phyloP scores from a whole-genome alignment of 78 protist genomes.

The Pelomyxa schiedti region DNA sequence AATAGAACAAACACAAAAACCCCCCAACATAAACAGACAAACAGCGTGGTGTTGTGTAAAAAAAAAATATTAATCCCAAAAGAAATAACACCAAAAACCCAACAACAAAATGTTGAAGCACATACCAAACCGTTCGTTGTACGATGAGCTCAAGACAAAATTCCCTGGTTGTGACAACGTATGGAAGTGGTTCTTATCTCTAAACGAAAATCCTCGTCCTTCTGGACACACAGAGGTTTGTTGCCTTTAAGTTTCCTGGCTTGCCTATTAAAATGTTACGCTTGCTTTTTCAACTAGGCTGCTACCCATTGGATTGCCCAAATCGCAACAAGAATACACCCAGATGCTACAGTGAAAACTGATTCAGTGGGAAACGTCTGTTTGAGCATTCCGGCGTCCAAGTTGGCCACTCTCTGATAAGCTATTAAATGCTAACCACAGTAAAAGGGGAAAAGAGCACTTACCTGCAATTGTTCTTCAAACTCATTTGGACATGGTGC shows the following conservation, averaged over 20 bases:
- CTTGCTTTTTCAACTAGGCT: no score
- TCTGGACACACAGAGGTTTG: not conserved
- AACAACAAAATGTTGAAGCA: no score
- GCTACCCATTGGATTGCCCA: no score
- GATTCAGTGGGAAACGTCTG: not conserved
- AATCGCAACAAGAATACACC: no score
- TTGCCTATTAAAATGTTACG: no score
- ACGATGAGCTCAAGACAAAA: not conserved
- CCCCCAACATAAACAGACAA: no score
- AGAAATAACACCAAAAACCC: no score
- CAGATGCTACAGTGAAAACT: not conserved
- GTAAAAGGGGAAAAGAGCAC: constrained; percentile 11
- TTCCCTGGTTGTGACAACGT: not conserved
- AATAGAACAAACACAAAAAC: no score
- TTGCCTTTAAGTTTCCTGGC: no score
- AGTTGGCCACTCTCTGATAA: not conserved
- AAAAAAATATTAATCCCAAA: no score
- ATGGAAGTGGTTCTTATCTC: not conserved
- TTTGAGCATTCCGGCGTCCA: not conserved
- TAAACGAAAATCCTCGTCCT: not conserved
- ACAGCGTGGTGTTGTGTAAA: no score
- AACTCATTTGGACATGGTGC: constrained; percentile 12
- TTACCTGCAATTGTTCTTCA: not conserved
- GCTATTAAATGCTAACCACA: not conserved
- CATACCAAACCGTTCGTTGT: no score